Percentiles rank a stretch among this genome's conserved stretches.
Evolutionary conservation across 1,284 basidiomycete species (phyloP).

Genomic region (Bjerkandera adusta): DNA sequence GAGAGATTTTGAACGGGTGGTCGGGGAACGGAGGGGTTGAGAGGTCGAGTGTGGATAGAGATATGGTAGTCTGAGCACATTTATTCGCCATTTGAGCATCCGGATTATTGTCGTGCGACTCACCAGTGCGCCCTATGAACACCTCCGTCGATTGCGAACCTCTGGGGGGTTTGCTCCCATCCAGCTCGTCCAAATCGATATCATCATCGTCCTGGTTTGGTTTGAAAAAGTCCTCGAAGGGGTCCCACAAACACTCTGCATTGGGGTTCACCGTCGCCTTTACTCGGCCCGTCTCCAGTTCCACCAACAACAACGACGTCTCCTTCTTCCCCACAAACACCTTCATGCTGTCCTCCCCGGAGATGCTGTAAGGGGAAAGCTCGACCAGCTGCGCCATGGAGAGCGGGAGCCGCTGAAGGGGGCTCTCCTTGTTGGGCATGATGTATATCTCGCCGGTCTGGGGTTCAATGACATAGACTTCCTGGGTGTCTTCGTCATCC

Average conservation of each 20-base stretch:
- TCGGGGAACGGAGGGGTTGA: constrained; percentile 31
- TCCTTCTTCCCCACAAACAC: constrained; percentile 87
- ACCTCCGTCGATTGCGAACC: constrained; percentile 53
- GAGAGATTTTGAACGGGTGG: constrained; percentile 70
- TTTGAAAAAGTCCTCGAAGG: constrained; percentile 51
- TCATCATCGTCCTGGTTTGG: constrained; percentile 36
- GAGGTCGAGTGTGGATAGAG: constrained; percentile 57
- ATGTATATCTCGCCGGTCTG: constrained; percentile 89
- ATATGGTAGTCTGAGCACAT: constrained; percentile 63
- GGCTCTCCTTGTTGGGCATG: constrained; percentile 58
- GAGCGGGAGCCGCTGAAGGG: constrained; percentile 80
- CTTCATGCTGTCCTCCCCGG: constrained; percentile 60
- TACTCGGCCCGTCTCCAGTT: constrained; percentile 80
- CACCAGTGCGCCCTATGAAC: constrained; percentile 81
- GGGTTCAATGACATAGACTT: constrained; percentile 89
- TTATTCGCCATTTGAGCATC: neutral
- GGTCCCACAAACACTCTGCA: constrained; percentile 73
- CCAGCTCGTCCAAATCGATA: constrained; percentile 63
- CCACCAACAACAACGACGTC: constrained; percentile 76
- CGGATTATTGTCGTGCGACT: too few species aligned
- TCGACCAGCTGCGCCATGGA: constrained; percentile 87
- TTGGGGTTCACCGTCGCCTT: constrained; percentile 68
- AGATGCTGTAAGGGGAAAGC: constrained; percentile 80
- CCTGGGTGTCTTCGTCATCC: constrained; percentile 56
- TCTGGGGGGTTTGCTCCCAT: constrained; percentile 46